phyloP scores from a whole-genome alignment of 495 filamentous ascomycete genomes.

The Tetracladium setigerum region DNA sequence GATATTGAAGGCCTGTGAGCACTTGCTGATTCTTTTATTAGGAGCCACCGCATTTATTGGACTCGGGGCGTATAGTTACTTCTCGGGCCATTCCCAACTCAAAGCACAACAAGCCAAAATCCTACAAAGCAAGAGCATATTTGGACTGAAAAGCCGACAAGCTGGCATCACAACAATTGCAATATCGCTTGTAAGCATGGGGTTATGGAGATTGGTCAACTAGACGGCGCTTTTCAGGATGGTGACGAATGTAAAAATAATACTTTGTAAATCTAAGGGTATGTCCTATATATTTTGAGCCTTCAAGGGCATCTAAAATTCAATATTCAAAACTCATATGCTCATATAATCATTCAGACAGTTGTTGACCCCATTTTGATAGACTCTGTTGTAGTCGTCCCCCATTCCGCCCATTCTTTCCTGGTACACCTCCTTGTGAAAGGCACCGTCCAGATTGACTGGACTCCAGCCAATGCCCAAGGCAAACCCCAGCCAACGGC shows the following conservation, averaged over 20 bases:
- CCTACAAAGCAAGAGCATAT: constrained; percentile 58
- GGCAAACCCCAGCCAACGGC: constrained; percentile 18
- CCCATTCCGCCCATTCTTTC: constrained; percentile 11
- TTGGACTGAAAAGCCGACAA: constrained; percentile 68
- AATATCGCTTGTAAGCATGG: constrained; percentile 59
- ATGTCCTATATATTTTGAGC: too few relatives aligned
- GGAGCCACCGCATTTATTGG: constrained; percentile 80
- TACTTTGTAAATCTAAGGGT: too few relatives aligned
- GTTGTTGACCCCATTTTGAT: too few relatives aligned
- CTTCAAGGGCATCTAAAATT: too few relatives aligned
- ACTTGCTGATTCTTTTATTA: constrained; percentile 25
- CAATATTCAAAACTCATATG: too few relatives aligned
- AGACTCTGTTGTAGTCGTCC: neutral
- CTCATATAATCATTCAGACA: too few relatives aligned
- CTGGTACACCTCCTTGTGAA: constrained; percentile 2
- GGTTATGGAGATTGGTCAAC: constrained; percentile 35
- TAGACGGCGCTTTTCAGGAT: neutral
- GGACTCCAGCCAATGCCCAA: constrained; percentile 1
- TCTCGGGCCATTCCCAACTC: constrained; percentile 71
- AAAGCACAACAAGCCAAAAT: constrained; percentile 61
- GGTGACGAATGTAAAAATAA: too few relatives aligned
- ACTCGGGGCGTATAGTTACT: constrained; percentile 82
- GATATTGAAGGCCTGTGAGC: constrained; percentile 1
- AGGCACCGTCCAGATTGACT: neutral
- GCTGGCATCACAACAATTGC: constrained; percentile 67